Percentiles rank a stretch among this genome's conserved stretches.
These are phyloP conservation scores for Xylaria flabelliformis DNA, from an alignment of 495 filamentous ascomycete genomes.

Conservation along the genomic window DNA sequence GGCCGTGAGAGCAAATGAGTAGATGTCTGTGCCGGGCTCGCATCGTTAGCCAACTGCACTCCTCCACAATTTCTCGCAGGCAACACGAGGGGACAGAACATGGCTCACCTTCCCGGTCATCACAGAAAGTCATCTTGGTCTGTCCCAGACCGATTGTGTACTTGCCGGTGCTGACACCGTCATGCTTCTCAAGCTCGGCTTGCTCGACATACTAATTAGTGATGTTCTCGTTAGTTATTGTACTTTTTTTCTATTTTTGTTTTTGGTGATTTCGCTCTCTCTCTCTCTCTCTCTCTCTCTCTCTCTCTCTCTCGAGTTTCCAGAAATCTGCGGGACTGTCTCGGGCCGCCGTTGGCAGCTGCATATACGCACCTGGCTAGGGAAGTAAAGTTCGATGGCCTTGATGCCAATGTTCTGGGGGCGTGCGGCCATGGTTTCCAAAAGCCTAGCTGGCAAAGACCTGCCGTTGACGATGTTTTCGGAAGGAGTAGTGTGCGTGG, in stretches of 20 bases:
- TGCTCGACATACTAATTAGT: constrained; percentile 88
- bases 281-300: background rate
- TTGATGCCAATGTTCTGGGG: constrained; percentile 99
- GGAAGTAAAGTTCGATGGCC: constrained; percentile 99
- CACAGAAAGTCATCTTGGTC: constrained; percentile 99
- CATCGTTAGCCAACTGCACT: constrained; percentile 28
- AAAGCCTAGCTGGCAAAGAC: constrained; percentile 35
- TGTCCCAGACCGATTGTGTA: constrained; percentile 99
- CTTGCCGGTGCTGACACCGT: constrained; percentile 92
- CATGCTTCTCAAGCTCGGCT: constrained; percentile 94
- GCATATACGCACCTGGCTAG: constrained; percentile 76
- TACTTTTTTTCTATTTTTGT: background rate
- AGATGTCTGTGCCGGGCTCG: constrained; percentile 74
- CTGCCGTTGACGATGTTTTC: constrained; percentile 25
- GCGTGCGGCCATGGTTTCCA: constrained; percentile 77
- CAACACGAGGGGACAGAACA: constrained; percentile 27
- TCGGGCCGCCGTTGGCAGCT: constrained; percentile 12
- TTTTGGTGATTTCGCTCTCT: background rate
- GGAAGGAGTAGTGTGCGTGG: constrained; percentile 19
- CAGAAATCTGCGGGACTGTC: background rate
- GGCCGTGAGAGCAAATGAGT: constrained; percentile 91
- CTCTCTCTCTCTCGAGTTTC: too few species aligned
- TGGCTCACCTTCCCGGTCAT: constrained; percentile 91
- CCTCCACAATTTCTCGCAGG: too few species aligned
- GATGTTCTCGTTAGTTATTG: constrained; percentile 38